These are phyloP conservation scores for Oldenlandia corymbosa DNA, from an alignment of 257 asterid species.

Conservation along the genomic window DNA sequence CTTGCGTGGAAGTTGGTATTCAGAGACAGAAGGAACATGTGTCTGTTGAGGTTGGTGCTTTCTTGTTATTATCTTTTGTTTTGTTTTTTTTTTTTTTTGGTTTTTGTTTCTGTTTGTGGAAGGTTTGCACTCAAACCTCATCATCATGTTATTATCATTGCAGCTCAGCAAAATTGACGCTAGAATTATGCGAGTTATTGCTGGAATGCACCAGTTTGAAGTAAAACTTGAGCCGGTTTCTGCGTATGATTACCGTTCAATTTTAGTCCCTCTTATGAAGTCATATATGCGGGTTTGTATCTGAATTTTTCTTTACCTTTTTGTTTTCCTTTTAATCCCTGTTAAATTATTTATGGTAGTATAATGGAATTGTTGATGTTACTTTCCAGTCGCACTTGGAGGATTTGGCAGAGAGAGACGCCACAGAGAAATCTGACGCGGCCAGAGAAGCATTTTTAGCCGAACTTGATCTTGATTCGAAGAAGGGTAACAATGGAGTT, in stretches of 20 bases:
- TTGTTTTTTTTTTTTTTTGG: too few relatives aligned
- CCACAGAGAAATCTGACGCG: conserved; percentile 94
- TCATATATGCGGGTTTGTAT: conserved; percentile 74
- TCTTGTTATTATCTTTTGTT: too few relatives aligned
- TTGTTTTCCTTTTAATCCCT: too few relatives aligned
- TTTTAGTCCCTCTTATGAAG: conserved; percentile 72
- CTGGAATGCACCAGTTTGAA: conserved; percentile 71
- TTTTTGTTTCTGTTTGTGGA: conserved; percentile 10
- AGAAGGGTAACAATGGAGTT: conserved; percentile 47
- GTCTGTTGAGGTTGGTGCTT: conserved; percentile 76
- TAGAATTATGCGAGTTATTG: conserved; percentile 60
- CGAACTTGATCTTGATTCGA: conserved; percentile 82
- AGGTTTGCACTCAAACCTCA: conserved; percentile 11
- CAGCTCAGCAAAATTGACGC: conserved; percentile 95
- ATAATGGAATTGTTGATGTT: conserved; percentile 15
- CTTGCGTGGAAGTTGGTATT: conserved; percentile 82
- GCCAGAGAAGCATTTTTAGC: conserved; percentile 93
- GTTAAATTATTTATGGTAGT: too few relatives aligned
- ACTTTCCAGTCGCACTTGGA: conserved; percentile 63
- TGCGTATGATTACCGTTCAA: conserved; percentile 58
- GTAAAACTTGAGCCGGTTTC: conserved; percentile 61
- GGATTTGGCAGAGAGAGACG: conserved; percentile 92
- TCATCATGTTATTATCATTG: conserved; percentile 33
- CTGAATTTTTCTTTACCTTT: not conserved
- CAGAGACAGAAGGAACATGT: conserved; percentile 92